Base-by-base conservation (phyloP, 148 eudicot genomes). In the Silene uniflora region DNA sequence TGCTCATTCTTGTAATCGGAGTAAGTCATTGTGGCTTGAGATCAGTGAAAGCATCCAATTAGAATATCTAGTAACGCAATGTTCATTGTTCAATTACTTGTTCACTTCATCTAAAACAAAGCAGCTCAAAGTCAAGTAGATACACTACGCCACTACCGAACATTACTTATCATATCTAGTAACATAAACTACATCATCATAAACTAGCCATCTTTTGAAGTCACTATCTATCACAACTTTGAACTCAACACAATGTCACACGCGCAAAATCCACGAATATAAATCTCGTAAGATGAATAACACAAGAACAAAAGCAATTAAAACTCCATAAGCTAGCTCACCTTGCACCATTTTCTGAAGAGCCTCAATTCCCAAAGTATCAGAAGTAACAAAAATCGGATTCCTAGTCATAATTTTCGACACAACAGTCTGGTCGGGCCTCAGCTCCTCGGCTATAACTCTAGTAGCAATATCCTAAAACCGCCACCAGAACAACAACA, bases 331-430 rank as follows among this genome's bases (percentile, higher is more conserved):
- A 55, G 25, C 71, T 72, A 61, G 35, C 73, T 69, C 32, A 89
- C 99, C 99, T 81, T 90, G 93, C 35, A 95, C 96, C 99, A 95
- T 95, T 87, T 92, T 95, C 73, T 92, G 97, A 76, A 95, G 91
- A 69, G 97, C 97, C 54, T 95, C 99, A 58, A 92, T 88, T 21
- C 97, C 99, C 78, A 87, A 74, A n/a, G 99, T 84, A 79, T 95
- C 99, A 0, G 99, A 87, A 75, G 85, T 87, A 74, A 95, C 99
- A 73, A 95, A 92, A 71, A 85, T 86, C 46, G 99, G 99, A 79
- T 92, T 95, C 84, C 99, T 92, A 3, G 99, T 92, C 99, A 95
- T 95, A 54, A 95, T 84, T 77, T 88, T 95, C 1, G 94, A 92
- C 72, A 95, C 87, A 65, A 81, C 4, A 13, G 91, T 92, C 85